Evolutionary conservation across 305 asterid genomes (phyloP), one percentile per base, ranked within the genome.

Genomic region (Fraxinus xanthoxyloides): DNA sequence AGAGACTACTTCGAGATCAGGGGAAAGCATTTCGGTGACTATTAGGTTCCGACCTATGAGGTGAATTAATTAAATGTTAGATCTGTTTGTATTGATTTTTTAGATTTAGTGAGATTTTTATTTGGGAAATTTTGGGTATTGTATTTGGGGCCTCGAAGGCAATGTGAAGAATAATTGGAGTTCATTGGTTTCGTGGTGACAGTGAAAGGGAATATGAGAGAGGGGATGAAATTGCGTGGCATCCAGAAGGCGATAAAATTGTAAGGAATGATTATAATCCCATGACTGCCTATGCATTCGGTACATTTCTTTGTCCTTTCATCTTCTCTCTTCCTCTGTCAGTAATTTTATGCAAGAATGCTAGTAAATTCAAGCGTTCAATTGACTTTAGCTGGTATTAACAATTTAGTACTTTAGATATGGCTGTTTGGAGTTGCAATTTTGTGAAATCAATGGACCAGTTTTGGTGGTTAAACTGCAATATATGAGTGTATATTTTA

Each of bases 171-270:
- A 51, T 81, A 75, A 86, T 86, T 84, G 74, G 85, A 48, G 65
- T 63, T 75, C 85, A 54, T 59, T 88, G 85, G 80, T 73, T 79
- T 34, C 9, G 9, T 67, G 38, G 74, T 85, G 74, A 72, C 94
- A 97, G 99, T 92, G 99, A 95, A 75, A 87, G 98, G 82, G 99
- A 97, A 83, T 92, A 91, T 85, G 94, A 91, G 79, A 92, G 93
- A 89, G 99, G 99, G 65, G 98, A 97, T 79, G 99, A 97, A 86
- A 87, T 89, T 76, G 89, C 97, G 67, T 97, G 99, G 99, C 92
- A 89, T 81, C 89, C 98, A 2, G 99, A 93, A 78, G 92, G 92
- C 5, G 97, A 94, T 75, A 94, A 90, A 82, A 84, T 88, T 78
- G 99, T 94, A 43, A 91, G 98, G 28, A 97, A 89, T 80, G 98